Evolutionary conservation across 78 protist genomes (phyloP), one percentile per base, ranked within the genome.

Genomic region (Speleostelium caveatum): DNA sequence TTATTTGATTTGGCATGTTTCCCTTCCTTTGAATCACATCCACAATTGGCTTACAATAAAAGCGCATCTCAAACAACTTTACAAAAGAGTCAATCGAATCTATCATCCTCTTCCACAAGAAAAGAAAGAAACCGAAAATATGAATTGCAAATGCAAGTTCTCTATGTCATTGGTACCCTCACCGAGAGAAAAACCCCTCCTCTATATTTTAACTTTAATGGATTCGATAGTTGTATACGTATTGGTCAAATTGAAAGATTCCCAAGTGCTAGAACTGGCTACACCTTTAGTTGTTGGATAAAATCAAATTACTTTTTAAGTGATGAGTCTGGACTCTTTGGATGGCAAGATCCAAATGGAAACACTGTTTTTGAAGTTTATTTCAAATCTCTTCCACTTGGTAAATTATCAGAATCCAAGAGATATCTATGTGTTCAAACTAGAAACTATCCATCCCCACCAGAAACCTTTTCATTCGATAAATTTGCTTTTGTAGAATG

Each of bases 141-240:
- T 22, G 91, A 83, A 39, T 60, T 83, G 56, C 91, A 83, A 60
- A 83, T 83, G 91, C 91, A 83, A 39, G 91, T 83, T 38, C 42
- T 83, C 33, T 83, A 83, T 45, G 75, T 83, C n/a, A 83, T 83
- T 59, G 91, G 91, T 4, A 83, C 91, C 3, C 21, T 83, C 3
- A 83, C 91, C 3, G 91, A 83, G 62, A 53, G 91, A 42, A 83
- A 83, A 35, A 66, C 91, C 56, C 91, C 91, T 26, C 91, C 91
- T n/a, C 30, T 83, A 1, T 83, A 83, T 55, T 83, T 83, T 33
- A 83, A 83, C 49, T 71, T 83, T 61, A 79, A 83, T 83, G 91
- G 91, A 7, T 83, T 83, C 33, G 91, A 71, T 33, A 69, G 79
- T 39, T 67, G 67, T 28, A 83, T 83, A 2, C 42, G 55, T 8